A percentile compares a stretch with the other conserved stretches of the same genome.
phyloP scores from a whole-genome alignment of 768 basidiomycete genomes.

The Pleurotus ostreatus region DNA sequence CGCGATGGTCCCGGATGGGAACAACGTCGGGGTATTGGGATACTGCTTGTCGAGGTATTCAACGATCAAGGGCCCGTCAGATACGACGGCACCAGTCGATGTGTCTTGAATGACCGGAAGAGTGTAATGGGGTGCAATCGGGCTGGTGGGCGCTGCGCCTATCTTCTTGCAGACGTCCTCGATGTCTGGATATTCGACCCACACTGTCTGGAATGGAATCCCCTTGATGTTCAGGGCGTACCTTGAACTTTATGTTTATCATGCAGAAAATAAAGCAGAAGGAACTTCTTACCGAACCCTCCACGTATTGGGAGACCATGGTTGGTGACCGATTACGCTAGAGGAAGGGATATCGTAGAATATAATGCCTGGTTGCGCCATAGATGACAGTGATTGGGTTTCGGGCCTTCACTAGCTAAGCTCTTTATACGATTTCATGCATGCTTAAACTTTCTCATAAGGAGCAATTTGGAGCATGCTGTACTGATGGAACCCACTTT shows the following conservation, averaged over 20 bases:
- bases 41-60: constrained; percentile 38
- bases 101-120: constrained; percentile 38
- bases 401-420: not conserved
- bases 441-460: not conserved
- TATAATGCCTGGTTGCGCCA: constrained; percentile 21
- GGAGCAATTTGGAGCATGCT: not conserved
- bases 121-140: constrained; percentile 26
- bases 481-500: too few relatives aligned
- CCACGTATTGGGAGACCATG: constrained; percentile 45
- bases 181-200: constrained; percentile 40
- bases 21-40: constrained; percentile 17
- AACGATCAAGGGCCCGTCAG: constrained; percentile 35
- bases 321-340: constrained; percentile 13
- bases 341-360: constrained; percentile 43
- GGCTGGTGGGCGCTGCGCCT: constrained; percentile 24
- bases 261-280: not conserved
- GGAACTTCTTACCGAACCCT: constrained; percentile 31
- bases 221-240: constrained; percentile 17
- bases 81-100: constrained; percentile 25
- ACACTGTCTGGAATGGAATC: constrained; percentile 30
- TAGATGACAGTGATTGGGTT: not conserved
- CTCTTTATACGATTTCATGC: not conserved
- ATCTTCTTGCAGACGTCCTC: constrained; percentile 25
- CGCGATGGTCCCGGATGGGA: not conserved
- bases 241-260: not conserved